Percentiles rank a stretch among this genome's conserved stretches.
These are phyloP conservation scores for Salvia rosmarinus DNA, from an alignment of 257 asterid species.

Conservation along the genomic window DNA sequence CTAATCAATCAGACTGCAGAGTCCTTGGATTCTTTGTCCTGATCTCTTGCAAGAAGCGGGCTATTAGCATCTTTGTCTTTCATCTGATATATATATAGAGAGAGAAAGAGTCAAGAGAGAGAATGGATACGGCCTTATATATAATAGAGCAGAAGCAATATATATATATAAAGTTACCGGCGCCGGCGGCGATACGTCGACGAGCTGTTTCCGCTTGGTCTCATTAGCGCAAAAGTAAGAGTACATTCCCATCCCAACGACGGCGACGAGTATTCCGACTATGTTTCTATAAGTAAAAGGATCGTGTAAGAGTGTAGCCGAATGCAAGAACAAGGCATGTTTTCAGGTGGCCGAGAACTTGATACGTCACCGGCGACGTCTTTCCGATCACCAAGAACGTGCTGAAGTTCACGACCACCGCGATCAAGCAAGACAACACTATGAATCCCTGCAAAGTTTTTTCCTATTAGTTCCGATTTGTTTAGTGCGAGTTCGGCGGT, in stretches of 20 bases:
- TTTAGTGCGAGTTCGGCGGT: no score
- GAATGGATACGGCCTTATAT: no score
- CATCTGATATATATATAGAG: slow-evolving; percentile 34
- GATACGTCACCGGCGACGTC: slow-evolving; percentile 96
- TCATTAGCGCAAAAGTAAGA: slow-evolving; percentile 83
- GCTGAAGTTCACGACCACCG: slow-evolving; percentile 90
- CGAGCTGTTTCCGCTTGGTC: slow-evolving; percentile 61
- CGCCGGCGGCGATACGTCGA: slow-evolving; percentile 44
- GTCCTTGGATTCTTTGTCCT: slow-evolving; percentile 62
- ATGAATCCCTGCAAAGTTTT: slow-evolving; percentile 57
- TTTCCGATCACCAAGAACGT: slow-evolving; percentile 90
- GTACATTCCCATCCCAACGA: slow-evolving; percentile 82
- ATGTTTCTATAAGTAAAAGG: slow-evolving; percentile 82
- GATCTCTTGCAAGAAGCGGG: slow-evolving; percentile 57
- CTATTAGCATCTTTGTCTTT: slow-evolving; percentile 68
- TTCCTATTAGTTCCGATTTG: no score
- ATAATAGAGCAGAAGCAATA: no score
- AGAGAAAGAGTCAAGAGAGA: background rate
- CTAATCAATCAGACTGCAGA: slow-evolving; percentile 45
- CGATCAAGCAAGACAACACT: slow-evolving; percentile 79
- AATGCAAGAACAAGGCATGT: slow-evolving; percentile 90
- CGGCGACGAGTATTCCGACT: slow-evolving; percentile 72
- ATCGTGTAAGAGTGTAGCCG: slow-evolving; percentile 80
- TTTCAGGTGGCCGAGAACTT: slow-evolving; percentile 83
- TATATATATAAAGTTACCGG: slow-evolving; percentile 36